These are phyloP conservation scores for Plasmodium inui DNA, from an alignment of 169 alveolate genomes.

Conservation along the genomic window DNA sequence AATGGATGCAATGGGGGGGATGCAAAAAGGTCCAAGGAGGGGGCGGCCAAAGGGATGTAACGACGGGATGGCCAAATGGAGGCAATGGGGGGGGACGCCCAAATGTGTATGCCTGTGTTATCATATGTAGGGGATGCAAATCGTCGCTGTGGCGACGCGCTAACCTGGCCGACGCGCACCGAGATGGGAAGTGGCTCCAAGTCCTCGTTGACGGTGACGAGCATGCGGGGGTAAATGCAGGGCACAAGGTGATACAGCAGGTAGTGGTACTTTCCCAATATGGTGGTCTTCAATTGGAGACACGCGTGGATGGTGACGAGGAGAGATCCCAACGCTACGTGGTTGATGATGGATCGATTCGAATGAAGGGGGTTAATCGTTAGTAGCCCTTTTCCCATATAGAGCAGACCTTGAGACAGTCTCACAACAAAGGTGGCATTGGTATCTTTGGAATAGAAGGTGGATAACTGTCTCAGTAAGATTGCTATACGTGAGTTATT, in stretches of 20 bases:
- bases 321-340: slow-evolving; percentile 96
- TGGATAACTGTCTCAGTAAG: slow-evolving; percentile 95
- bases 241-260: slow-evolving; percentile 94
- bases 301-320: slow-evolving; percentile 92
- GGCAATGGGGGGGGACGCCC: no score
- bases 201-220: slow-evolving; percentile 90
- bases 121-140: not conserved
- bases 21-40: no score
- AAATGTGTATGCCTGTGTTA: no score
- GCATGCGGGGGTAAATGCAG: slow-evolving; percentile 92
- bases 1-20: not conserved
- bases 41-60: not conserved
- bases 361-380: slow-evolving; percentile 97
- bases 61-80: not conserved
- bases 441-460: slow-evolving; percentile 93
- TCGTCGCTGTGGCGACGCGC: no score
- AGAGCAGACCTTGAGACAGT: slow-evolving; percentile 94
- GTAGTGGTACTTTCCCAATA: slow-evolving; percentile 92
- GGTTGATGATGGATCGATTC: slow-evolving; percentile 94
- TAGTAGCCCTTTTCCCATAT: slow-evolving; percentile 97
- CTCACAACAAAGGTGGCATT: slow-evolving; percentile 96
- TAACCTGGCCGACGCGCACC: slow-evolving; percentile 86
- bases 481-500: slow-evolving; percentile 97
- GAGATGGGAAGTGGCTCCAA: slow-evolving; percentile 92
- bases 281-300: slow-evolving; percentile 90